Base-by-base conservation (phyloP, 768 basidiomycete species). In the Asterophora parasitica region DNA sequence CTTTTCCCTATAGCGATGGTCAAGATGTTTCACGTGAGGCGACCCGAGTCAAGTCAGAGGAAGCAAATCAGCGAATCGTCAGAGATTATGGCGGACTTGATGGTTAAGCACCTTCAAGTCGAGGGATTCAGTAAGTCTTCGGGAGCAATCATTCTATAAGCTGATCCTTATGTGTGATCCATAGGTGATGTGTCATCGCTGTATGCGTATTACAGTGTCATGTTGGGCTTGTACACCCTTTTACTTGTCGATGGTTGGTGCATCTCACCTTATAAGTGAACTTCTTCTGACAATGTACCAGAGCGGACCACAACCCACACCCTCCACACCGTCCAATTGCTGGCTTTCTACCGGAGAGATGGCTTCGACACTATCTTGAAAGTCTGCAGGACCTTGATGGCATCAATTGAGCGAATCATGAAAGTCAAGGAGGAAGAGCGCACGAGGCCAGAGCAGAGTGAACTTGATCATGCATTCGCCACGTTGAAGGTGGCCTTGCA, bases 401-500 rank as follows among this genome's bases (percentile, higher is more conserved):
- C 66, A 3, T 73, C 77, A n/a, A 81, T 92, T 44, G 77, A 79
- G 43, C 68, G 65, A 16, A 65, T 85, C 16, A 68, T 74, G 27
- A 65, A 65, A 8, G 62, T 79, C 15, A 70, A 65, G 13, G 68
- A 73, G 19, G 83, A 83, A 34, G 78, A 79, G 39, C 82, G 86
- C 33, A 67, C 79, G 0, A 75, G 82, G 26, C 45, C 57, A 2
- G 75, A 78, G 50, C 76, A 79, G 46, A 81, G 83, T 51, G 82
- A 85, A 49, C 73, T 92, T 35, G 70, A 81, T 4, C 83, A 89
- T 58, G 88, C 88, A 1, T 89, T 85, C 45, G 80, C 83, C 36
- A 90, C 85, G 6, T 65, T 94, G 42, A 92, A 92, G 65, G 82
- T 92, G 35, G 83, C 83, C 0, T 71, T 95, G 31, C 81, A 87